A percentile compares a stretch with the other conserved stretches of the same genome.
Evolutionary conservation across 495 filamentous ascomycete genomes (phyloP).

Genomic region (Penicillium herquei): DNA sequence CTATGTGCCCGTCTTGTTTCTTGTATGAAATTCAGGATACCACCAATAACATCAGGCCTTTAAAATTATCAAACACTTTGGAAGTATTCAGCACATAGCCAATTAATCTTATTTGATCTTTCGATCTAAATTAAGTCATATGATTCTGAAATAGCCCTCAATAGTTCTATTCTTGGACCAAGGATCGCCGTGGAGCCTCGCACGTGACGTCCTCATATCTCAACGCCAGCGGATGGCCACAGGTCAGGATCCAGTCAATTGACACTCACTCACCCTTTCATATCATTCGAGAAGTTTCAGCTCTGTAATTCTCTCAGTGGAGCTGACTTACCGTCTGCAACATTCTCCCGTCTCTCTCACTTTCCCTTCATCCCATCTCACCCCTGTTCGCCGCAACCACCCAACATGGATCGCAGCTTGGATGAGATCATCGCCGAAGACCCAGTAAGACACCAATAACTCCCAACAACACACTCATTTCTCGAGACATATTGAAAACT

Average conservation of each 20-base stretch:
- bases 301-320: not conserved
- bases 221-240: not conserved
- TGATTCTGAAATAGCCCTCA: no score
- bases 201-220: conserved; percentile 1
- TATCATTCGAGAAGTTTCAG: not conserved
- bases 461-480: not conserved
- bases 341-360: not conserved
- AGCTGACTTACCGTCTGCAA: not conserved
- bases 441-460: conserved; percentile 50
- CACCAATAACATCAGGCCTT: conserved; percentile 16
- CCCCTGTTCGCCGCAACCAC: not conserved
- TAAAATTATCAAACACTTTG: not conserved
- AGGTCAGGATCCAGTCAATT: not conserved
- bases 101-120: no score
- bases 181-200: not conserved
- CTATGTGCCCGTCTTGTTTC: conserved; percentile 17
- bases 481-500: not conserved
- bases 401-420: conserved; percentile 73
- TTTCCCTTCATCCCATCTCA: not conserved
- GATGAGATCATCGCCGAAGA: conserved; percentile 84
- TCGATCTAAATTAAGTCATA: no score
- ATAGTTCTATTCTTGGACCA: not conserved
- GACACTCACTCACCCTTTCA: not conserved
- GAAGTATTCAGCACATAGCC: not conserved
- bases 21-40: conserved; percentile 25